Evolutionary conservation across 169 alveolate species (phyloP).

Genomic region (Babesia sp.): DNA sequence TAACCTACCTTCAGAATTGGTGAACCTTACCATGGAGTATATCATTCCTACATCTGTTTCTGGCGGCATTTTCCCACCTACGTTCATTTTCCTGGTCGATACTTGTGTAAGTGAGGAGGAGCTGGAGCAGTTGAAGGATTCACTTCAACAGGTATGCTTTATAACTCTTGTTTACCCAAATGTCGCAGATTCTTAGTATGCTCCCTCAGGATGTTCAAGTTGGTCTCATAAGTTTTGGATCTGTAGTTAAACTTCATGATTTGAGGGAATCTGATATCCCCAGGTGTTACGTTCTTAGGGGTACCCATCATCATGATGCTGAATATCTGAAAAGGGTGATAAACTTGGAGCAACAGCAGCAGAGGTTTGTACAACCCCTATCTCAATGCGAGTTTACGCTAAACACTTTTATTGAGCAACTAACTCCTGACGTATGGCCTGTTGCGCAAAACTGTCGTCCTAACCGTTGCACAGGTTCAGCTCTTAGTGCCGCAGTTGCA

Average conservation of each 20-base stretch:
- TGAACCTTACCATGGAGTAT: constrained; percentile 96
- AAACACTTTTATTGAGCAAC: constrained; percentile 92
- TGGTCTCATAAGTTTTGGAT: constrained; percentile 97
- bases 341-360: constrained; percentile 83
- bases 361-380: constrained; percentile 92
- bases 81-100: constrained; percentile 93
- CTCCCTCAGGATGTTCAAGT: constrained; percentile 92
- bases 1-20: constrained; percentile 95
- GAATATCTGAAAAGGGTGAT: constrained; percentile 89
- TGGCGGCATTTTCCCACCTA: constrained; percentile 86
- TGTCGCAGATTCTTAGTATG: constrained; percentile 73
- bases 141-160: constrained; percentile 90
- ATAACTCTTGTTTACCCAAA: too few relatives aligned
- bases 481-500: constrained; percentile 94
- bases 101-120: constrained; percentile 94
- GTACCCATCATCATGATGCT: constrained; percentile 83
- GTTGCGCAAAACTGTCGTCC: constrained; percentile 81
- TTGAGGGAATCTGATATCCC: constrained; percentile 91
- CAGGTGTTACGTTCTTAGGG: constrained; percentile 94
- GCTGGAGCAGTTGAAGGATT: constrained; percentile 93
- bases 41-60: constrained; percentile 85
- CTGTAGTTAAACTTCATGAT: constrained; percentile 94
- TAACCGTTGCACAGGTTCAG: constrained; percentile 96
- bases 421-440: constrained; percentile 97
- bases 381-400: constrained; percentile 94